Base-by-base conservation (phyloP, 192 early-diverging fungal genomes). In the Coemansia pectinata region DNA sequence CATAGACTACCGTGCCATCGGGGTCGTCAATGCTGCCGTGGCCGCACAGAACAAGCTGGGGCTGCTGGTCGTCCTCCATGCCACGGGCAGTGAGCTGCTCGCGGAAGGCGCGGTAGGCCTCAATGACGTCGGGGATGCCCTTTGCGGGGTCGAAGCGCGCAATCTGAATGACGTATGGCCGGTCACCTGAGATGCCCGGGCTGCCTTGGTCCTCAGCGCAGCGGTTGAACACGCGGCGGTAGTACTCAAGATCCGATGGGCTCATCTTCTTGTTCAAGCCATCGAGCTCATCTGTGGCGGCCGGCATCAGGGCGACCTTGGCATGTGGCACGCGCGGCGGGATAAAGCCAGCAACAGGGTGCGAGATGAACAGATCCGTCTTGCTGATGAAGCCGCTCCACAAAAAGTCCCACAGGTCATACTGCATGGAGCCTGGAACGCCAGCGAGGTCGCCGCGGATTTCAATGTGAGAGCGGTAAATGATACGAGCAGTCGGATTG, bases 391-490 rank as follows among this genome's bases (percentile, higher is more conserved):
- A 92, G 19, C 78, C 59, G 12, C 74, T 33, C 90, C 90, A 93
- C 36, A 94, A 63, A 63, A 93, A 94, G 66, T 86, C 76, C 93
- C 93, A 95, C 25, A 89, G 87, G 52, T 84, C 85, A 69, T 91
- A 84, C 76, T 90, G 90, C 65, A 91, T 91, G 12, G 80, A 82
- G 40, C 91, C 90, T 12, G 73, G 63, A 14, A 87, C 70, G 14
- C 77, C 76, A 27, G 92, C 91, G 36, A 95, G 78, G 52, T 95
- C 91, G 15, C 91, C 69, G 34, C 92, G 84, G 48, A 94, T 88
- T 77, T 94, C 92, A 65, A 95, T 95, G 76, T 95, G 93, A 66
- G 89, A 91, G 58, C 93, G 87, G 85, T 88, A 95, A 52, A 95
- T 88, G 57, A 95, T 85, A 41, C 89, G 88, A 52, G 87, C 88